Evolutionary conservation across 768 basidiomycete genomes (phyloP).

Genomic region (Tricholoma hemisulphureum): DNA sequence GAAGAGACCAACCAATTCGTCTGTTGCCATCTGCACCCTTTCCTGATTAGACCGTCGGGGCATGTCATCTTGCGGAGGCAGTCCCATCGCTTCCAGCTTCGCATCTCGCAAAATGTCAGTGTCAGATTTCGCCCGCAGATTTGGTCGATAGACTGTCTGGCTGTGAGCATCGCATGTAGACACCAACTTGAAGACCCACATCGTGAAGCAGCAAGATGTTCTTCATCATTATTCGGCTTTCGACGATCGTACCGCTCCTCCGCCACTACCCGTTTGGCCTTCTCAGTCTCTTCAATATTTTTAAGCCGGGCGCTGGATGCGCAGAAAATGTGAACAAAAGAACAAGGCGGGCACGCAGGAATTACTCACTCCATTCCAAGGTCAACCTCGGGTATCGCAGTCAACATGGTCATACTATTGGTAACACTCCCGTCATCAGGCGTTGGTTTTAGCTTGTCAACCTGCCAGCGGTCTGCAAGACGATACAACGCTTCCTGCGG

Average conservation of each 20-base stretch:
- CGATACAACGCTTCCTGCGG: slow-evolving; percentile 79
- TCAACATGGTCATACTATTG: slow-evolving; percentile 92
- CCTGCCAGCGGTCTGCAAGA: slow-evolving; percentile 66
- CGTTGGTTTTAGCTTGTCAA: slow-evolving; percentile 52
- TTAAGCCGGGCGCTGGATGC: slow-evolving; percentile 73
- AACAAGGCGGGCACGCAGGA: background rate
- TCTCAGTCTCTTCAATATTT: slow-evolving; percentile 98
- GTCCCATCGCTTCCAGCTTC: slow-evolving; percentile 81
- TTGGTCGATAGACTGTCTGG: slow-evolving; percentile 76
- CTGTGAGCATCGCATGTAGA: slow-evolving; percentile 3
- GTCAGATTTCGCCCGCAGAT: slow-evolving; percentile 81
- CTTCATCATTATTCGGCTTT: slow-evolving; percentile 62
- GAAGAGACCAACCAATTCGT: slow-evolving; percentile 67
- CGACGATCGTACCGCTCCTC: slow-evolving; percentile 67
- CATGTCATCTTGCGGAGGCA: slow-evolving; percentile 55
- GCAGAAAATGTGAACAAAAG: slow-evolving; percentile 3
- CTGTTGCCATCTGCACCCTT: slow-evolving; percentile 81
- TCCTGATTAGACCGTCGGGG: slow-evolving; percentile 49
- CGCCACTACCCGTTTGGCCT: slow-evolving; percentile 83
- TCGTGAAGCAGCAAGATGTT: slow-evolving; percentile 80
- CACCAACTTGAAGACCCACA: slow-evolving; percentile 51
- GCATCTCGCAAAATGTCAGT: slow-evolving; percentile 86
- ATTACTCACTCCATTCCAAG: slow-evolving; percentile 94
- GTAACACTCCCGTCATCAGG: slow-evolving; percentile 91
- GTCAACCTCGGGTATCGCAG: slow-evolving; percentile 97